phyloP scores from a whole-genome alignment of 345 rosid species.

The Eucalyptus sideroxylon region DNA sequence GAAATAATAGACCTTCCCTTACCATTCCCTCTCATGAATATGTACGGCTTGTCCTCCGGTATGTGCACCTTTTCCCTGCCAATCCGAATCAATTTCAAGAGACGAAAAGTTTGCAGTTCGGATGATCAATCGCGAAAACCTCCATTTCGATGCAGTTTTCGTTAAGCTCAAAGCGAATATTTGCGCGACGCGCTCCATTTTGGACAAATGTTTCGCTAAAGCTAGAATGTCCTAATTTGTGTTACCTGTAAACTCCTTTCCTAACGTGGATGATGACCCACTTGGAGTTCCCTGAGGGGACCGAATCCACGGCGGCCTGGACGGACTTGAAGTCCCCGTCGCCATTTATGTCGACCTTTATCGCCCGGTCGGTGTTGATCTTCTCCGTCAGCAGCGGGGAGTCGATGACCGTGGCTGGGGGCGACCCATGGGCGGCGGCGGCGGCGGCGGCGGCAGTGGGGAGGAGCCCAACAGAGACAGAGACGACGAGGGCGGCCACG shows the following conservation, averaged over 20 bases:
- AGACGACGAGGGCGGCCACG: neutral
- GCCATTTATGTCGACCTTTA: slow-evolving; percentile 73
- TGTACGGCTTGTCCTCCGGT: slow-evolving; percentile 57
- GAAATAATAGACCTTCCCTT: slow-evolving; percentile 58
- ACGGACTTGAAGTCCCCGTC: slow-evolving; percentile 58
- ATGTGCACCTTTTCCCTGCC: slow-evolving; percentile 66
- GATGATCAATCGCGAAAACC: neutral
- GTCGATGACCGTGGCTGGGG: slow-evolving; percentile 13
- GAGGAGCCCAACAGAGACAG: neutral
- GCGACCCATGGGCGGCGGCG: neutral
- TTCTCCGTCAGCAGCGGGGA: slow-evolving; percentile 65
- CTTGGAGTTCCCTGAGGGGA: slow-evolving; percentile 45
- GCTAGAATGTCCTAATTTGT: neutral
- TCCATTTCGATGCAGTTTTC: neutral
- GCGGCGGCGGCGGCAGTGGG: neutral
- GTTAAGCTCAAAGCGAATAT: neutral
- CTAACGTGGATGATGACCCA: slow-evolving; percentile 84
- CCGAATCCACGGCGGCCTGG: slow-evolving; percentile 69
- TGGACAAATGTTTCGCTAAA: neutral
- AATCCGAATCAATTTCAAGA: neutral
- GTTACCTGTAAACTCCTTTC: slow-evolving; percentile 76
- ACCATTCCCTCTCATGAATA: slow-evolving; percentile 95
- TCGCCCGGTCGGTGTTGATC: slow-evolving; percentile 47
- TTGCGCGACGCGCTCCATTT: neutral
- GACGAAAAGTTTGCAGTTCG: neutral